Evolutionary conservation across 1,284 basidiomycete genomes (phyloP), one percentile per base, ranked within the genome.

Genomic region (Melampsora larici-populina): DNA sequence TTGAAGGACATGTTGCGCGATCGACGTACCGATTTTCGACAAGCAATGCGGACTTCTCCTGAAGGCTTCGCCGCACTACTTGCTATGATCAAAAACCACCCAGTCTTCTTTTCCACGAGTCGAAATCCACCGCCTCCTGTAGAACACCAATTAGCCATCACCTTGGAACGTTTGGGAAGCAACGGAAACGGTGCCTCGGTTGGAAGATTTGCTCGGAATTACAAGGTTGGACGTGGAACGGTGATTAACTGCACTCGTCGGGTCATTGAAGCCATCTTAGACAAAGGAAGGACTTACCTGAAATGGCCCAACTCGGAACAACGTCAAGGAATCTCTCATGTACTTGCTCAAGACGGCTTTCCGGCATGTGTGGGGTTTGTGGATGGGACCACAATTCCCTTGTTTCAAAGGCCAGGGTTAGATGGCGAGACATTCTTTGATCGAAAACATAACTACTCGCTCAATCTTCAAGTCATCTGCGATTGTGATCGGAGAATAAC

Each of bases 181-280:
- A 70, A 51, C 48, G 43, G 68, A 33, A 70, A 70, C 31, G 68
- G 68, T 33, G 68, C 68, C n/a, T 70, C 68, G 5, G 68, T 70
- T 49, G 46, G 68, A 15, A 13, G 24, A 24, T 31, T 70, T 70
- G 68, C 68, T 29, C 5, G 48, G 21, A 48, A 26, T 70, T 31
- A 48, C 31, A 26, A 21, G 18, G 36, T 29, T 51, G 36, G 36
- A 36, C 36, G 36, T 36, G 36, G 24, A 29, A 24, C 48, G 13
- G 48, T 70, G n/a, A 46, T 70, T 21, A 48, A 70, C 24, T 40
- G 36, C 17, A 49, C 40, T 2, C 26, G 11, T 11, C 4, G 68
- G 18, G 68, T 70, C 11, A 55, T 70, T 26, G 31, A 49, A 33
- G 68, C 68, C 49, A 29, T 70, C 2, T 24, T 18, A 18, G n/a